Evolutionary conservation across 257 asterid species (phyloP).

Genomic region (Prunella vulgaris): DNA sequence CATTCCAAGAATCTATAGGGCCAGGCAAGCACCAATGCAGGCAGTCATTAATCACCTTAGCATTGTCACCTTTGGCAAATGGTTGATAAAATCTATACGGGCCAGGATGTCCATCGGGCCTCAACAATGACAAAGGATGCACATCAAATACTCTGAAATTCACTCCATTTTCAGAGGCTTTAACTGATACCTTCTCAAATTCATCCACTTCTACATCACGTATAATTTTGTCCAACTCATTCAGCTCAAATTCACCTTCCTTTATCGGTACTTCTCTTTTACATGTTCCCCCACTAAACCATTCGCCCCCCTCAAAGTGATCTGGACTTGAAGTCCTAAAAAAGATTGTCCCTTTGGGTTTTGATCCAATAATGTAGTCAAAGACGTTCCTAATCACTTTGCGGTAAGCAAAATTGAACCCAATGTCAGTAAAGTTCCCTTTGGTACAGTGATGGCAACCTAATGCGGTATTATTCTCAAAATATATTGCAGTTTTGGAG

Average conservation of each 20-base stretch:
- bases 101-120: conserved; percentile 95
- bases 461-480: conserved; percentile 35
- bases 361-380: conserved; percentile 37
- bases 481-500: conserved; percentile 56
- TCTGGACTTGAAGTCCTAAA: conserved; percentile 59
- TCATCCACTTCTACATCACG: conserved; percentile 48
- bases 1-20: conserved; percentile 85
- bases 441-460: conserved; percentile 72
- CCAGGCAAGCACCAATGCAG: conserved; percentile 97
- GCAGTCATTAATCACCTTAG: conserved; percentile 51
- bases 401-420: conserved; percentile 49
- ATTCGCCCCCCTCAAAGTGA: conserved; percentile 72
- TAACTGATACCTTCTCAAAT: conserved; percentile 31
- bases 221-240: conserved; percentile 36
- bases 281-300: conserved; percentile 70
- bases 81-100: conserved; percentile 64
- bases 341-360: conserved; percentile 49
- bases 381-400: conserved; percentile 50
- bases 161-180: conserved; percentile 46
- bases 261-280: conserved; percentile 47
- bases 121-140: conserved; percentile 47
- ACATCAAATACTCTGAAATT: conserved; percentile 56
- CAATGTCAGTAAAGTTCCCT: conserved; percentile 54
- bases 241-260: conserved; percentile 48
- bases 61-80: conserved; percentile 33